Percentiles rank a stretch among this genome's conserved stretches.
These are phyloP conservation scores for Euphorbia tirucalli DNA, from an alignment of 345 rosid species.

Conservation along the genomic window DNA sequence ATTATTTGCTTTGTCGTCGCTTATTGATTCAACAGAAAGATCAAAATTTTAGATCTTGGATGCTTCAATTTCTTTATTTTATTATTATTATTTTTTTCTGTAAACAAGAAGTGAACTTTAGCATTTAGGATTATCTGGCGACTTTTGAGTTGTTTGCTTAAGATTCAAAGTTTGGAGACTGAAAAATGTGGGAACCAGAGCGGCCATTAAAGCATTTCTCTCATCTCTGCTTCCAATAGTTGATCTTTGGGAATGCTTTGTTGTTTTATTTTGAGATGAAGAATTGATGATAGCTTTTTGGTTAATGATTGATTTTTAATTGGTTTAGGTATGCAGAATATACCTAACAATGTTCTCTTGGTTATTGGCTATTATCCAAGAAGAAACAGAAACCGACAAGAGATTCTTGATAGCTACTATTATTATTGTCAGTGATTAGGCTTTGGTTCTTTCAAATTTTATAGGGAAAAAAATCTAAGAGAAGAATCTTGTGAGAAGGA, in stretches of 20 bases:
- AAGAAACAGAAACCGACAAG: no score
- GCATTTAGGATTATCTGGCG: no score
- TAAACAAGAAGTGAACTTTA: no score
- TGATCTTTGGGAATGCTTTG: neutral
- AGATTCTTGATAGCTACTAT: no score
- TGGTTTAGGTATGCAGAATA: neutral
- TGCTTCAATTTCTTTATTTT: conserved; percentile 1
- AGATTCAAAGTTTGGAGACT: neutral
- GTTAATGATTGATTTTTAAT: neutral
- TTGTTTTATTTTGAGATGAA: neutral
- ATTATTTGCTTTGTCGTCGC: neutral
- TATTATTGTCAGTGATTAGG: no score
- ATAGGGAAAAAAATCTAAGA: no score
- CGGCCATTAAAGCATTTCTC: neutral
- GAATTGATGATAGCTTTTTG: neutral
- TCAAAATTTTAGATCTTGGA: conserved; percentile 11
- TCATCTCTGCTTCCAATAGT: no score
- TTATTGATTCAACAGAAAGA: neutral
- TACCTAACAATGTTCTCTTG: neutral
- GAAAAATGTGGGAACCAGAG: neutral
- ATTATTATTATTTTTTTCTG: no score
- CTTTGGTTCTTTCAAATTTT: no score
- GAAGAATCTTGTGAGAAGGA: no score
- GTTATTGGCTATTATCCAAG: no score
- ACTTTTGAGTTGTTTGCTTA: no score